Conservation (phyloP, 768 basidiomycete species). For the Lanmaoa rubissima region DNA sequence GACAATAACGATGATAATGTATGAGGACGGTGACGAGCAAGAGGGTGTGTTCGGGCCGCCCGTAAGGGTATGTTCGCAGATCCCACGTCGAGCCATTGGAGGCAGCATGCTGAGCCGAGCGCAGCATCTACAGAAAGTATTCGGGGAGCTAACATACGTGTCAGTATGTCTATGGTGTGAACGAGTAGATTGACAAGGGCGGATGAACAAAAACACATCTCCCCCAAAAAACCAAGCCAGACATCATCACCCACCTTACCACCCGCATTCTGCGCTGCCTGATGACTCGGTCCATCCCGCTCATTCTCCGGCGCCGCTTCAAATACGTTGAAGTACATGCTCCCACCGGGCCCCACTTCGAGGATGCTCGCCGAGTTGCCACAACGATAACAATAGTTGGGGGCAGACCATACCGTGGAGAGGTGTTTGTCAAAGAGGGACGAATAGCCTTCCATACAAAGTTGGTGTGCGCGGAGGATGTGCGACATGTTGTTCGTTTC, state of each 20-base stretch:
- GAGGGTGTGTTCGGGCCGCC: not conserved
- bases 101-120: not conserved
- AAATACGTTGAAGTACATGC: slow-evolving; percentile 95
- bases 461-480: slow-evolving; percentile 95
- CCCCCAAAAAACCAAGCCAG: not conserved
- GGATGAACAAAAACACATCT: not conserved
- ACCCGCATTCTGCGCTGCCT: slow-evolving; percentile 65
- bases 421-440: slow-evolving; percentile 95
- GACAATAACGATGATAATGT: slow-evolving; percentile 5
- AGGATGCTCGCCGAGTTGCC: slow-evolving; percentile 96
- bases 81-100: slow-evolving; percentile 1
- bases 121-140: slow-evolving; percentile 58
- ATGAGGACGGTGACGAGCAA: not conserved
- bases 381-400: slow-evolving; percentile 98
- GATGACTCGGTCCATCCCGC: slow-evolving; percentile 81
- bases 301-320: slow-evolving; percentile 99
- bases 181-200: not conserved
- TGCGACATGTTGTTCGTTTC: slow-evolving; percentile 96
- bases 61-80: slow-evolving; percentile 5
- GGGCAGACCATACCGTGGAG: slow-evolving; percentile 97
- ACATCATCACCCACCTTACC: slow-evolving; percentile 56
- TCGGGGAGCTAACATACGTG: slow-evolving; percentile 61
- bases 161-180: not conserved
- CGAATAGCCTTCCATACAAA: slow-evolving; percentile 99
- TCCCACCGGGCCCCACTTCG: slow-evolving; percentile 87